Evolutionary conservation across 2,329 filamentous ascomycete genomes (phyloP), one percentile per base, ranked within the genome.

Genomic region (Pseudopithomyces chartarum): DNA sequence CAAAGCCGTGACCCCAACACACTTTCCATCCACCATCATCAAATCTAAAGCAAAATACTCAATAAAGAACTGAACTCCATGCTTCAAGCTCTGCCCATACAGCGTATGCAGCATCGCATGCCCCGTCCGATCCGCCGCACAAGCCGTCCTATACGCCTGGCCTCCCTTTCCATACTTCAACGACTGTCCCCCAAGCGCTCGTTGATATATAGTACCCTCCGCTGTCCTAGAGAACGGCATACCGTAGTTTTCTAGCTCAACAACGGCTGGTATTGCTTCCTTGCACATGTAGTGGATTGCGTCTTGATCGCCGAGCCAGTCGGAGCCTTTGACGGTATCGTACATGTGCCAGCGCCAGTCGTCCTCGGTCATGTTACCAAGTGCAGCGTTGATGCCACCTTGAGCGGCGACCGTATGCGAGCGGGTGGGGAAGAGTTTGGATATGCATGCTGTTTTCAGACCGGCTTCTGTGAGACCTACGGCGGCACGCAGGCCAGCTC

Each of bases 331-430:
- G 34, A 85, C 82, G 0, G 82, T 84, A 65, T 85, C 82, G 70
- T 85, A 86, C 80, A 85, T 83, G 68, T 86, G 83, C 83, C 83
- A 85, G 55, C 82, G 77, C 81, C 81, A 86, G 61, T 85, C 82
- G 67, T 85, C 83, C 62, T 80, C 73, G 38, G 79, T 79, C 80
- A 83, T 83, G 64, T 62, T 67, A 5, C 44, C 34, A 23, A 20
- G 32, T n/a, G 47, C 47, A 32, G 47, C 34, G 36, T 50, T 50
- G 22, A 40, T 48, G 61, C 86, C 86, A 60, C 86, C 85, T 74
- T 88, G 86, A 22, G 86, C 86, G n/a, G 86, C 86, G 56, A 88
- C 86, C 11, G 85, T 88, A 73, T 88, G 85, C 64, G 81, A 85
- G 75, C 86, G 79, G 17, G 86, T 88, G 32, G 84, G 84, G 71